Evolutionary conservation across 2,329 filamentous ascomycete genomes (phyloP), one percentile per base, ranked within the genome.

Genomic region (Colletotrichum sojae): DNA sequence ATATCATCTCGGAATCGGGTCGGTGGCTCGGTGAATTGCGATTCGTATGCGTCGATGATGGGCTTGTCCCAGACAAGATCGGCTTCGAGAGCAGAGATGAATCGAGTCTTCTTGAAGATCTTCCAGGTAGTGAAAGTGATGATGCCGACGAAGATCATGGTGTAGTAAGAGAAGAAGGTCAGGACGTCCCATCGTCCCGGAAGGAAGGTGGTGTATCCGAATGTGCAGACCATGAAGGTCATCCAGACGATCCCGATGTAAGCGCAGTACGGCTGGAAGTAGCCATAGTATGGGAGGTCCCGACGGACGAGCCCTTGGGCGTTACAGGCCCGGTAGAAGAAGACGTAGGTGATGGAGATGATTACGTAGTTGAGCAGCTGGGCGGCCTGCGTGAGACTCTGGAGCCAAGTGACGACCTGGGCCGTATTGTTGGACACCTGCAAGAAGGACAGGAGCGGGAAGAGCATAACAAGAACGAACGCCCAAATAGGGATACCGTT

Each of bases 31-130:
- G 80, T 78, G 72, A 91, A 86, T 18, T 80, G 81, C 9, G 78
- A 81, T 75, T 89, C 88, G 70, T 90, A 90, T 0, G 82, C 83
- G 67, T 91, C 89, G 63, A 91, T 87, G 22, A 82, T 73, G 22
- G 88, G 88, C n/a, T 84, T 81, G 73, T 91, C 84, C 88, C 88
- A 88, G 49, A 89, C 80, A 16, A 91, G 81, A 73, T 91, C 89
- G 3, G 85, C 84, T 74, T 92, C 86, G 5, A 82, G 75, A 0
- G 89, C 81, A 2, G 79, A 79, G 18, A 90, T 81, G 59, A 87
- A 80, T 68, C 83, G 84, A 2, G 90, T 92, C 65, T 81, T 82
- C 80, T 90, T 88, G 76, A 89, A 20, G 1, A 92, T 8, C 79
- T 93, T 93, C 89, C 89, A 93, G 73, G 83, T 82, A 20, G 85